Evolutionary conservation across 2,329 filamentous ascomycete species (phyloP), one percentile per base, ranked within the genome.

Genomic region (Colletotrichum falcatum): DNA sequence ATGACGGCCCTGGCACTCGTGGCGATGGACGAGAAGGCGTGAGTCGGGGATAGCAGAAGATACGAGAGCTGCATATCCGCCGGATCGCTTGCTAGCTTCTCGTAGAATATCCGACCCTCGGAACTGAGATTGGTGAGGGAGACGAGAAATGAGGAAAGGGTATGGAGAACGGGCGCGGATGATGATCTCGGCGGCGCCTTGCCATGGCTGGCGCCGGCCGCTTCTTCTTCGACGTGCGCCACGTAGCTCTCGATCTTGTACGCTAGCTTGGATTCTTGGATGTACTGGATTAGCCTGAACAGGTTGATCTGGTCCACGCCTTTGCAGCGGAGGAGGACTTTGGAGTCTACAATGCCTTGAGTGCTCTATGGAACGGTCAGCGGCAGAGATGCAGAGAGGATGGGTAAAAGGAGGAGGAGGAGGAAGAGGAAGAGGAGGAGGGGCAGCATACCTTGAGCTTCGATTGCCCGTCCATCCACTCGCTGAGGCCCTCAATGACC

Each of bases 261-360:
- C 1, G 95, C 95, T 16, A 99, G 83, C 76, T 97, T 98, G 72
- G 95, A 98, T 73, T 96, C 92, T 76, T 95, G 92, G 5, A 99
- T 88, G 79, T 98, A 98, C 53, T 90, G 88, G 39, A 95, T 90
- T 18, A 99, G 85, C 77, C 96, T 95, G 81, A 93, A 95, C 37
- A 98, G 88, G 76, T 98, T 97, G 81, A 99, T 95, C 77, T 98
- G 95, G 77, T 99, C 96, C 30, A 96, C 92, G 0, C 94, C 94
- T 78, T 97, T 97, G 46, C 91, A 90, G 30, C 90, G 87, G 73
- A 98, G 90, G 1, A 99, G 84, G 7, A 90, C 87, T 26, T 90
- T 91, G 20, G 92, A 82, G 53, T 92, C 88, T 0, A 95, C 89
- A 35, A 91, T 87, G 0, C 91, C 93, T 73, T 94, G 91, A 0